These are phyloP conservation scores for Protoeuglena noctilucae DNA, from an alignment of 139 green algal species.

Conservation along the genomic window DNA sequence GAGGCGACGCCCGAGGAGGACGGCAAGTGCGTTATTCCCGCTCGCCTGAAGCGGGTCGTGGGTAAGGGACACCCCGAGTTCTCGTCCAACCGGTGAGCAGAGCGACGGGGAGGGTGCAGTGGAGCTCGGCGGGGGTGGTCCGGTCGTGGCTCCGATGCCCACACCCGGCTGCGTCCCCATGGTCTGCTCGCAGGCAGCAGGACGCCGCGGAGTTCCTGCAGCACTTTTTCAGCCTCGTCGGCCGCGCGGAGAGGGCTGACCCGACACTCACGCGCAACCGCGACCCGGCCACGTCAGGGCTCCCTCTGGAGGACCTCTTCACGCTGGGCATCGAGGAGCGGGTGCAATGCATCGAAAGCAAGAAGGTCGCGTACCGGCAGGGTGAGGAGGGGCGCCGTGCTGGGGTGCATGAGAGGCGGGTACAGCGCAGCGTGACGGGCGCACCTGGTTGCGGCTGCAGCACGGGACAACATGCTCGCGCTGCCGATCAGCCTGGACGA, in stretches of 20 bases:
- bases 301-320: conserved; percentile 41
- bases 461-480: conserved; percentile 37
- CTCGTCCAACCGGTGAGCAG: conserved; percentile 49
- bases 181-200: conserved; percentile 24
- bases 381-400: too few species aligned
- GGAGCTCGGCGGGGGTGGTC: too few species aligned
- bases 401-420: conserved; percentile 19
- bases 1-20: conserved; percentile 7
- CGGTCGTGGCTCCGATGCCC: conserved; percentile 11
- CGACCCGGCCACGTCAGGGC: too few species aligned
- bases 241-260: conserved; percentile 25
- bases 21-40: conserved; percentile 37
- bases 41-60: conserved; percentile 67
- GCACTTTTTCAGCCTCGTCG: conserved; percentile 64
- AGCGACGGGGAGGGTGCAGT: too few species aligned
- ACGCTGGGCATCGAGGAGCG: conserved; percentile 33
- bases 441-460: too few species aligned
- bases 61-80: conserved; percentile 82
- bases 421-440: too few species aligned
- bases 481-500: conserved; percentile 74
- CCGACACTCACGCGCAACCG: too few species aligned
- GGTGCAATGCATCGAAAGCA: conserved; percentile 32
- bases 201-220: conserved; percentile 85
- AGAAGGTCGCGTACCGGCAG: too few species aligned
- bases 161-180: background rate